Evolutionary conservation across 2,329 filamentous ascomycete species (phyloP), one percentile per base, ranked within the genome.

Genomic region (Gliomastix tumulicola): DNA sequence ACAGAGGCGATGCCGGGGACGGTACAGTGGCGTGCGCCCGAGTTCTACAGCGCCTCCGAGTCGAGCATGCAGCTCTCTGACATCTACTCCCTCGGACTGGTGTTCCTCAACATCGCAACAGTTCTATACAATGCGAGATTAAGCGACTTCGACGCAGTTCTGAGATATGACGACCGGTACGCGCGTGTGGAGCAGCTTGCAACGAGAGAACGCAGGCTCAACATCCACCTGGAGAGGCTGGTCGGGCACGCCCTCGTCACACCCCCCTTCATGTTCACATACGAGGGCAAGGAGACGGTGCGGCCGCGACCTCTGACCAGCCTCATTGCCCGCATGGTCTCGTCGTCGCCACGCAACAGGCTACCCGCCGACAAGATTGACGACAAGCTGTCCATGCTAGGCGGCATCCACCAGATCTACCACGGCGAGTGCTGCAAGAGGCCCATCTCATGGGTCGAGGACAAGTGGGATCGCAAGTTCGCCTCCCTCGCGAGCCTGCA

Each of bases 41-140:
- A 71, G 42, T 55, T 66, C 1, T 57, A 59, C 19, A 50, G 57
- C 18, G 48, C 48, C 5, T 44, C 58, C 15, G 50, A 57, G 12
- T 57, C 59, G 25, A 66, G 63, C 30, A 68, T 69, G 65, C 59
- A 66, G 40, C 51, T 62, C 2, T 67, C 66, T 6, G 68, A 71
- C 41, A 58, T 71, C 6, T 71, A 67, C 43, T 68, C 65, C 3
- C 57, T 71, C 4, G 68, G 68, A 0, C 50, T 69, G 3, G 59
- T 71, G 2, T 63, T 65, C 34, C 48, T 70, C 7, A 65, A 61
- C 41, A 60, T 70, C 13, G 57, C 64, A 3, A 66, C 65, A 1
- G 51, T 66, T 3, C 45, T 71, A 1, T 67, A 69, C 43, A 54
- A 62, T 22, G 58, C 51, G 9, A 51, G 57, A 3, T 43, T 66